Base-by-base conservation (phyloP, 129 eudicot species). In the Erigeron canadensis region DNA sequence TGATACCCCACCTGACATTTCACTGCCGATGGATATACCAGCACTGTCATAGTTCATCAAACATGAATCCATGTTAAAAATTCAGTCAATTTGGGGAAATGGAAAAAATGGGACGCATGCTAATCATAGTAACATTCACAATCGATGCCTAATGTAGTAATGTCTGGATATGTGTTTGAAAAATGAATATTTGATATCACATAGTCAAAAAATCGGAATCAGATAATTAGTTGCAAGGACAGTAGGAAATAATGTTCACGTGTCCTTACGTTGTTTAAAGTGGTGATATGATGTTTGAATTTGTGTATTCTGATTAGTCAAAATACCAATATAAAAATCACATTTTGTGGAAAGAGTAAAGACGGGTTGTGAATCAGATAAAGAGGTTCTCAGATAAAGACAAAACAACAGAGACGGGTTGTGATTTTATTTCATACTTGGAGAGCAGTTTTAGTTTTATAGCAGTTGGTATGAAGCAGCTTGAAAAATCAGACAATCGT, bases 1-100 rank as follows among this genome's bases (percentile, higher is more conserved):
- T 67, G 97, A 87, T 66, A 94, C 92, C 12, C 99, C 99, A 8
- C 96, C 99, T 0, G 99, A 94, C 99, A 94, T 94, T 72, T 94
- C 99, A 65, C 98, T 94, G 69, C 98, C 98, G 67, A 94, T 94
- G 66, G 98, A 94, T 80, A 94, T 79, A 58, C 97, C 99, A 22
- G 99, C 96, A 76, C 99, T 94, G 88, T 72, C 34, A 63, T 53
- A 67, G 67, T 70, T 61, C 13, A 53, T n/a, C 54, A 67, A 80
- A 70, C 68, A 62, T 17, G 15, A 41, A 67, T 69, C 6, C 46
- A 45, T 43, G 44, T 63, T 72, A 74, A 61, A 61, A 19, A 45
- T 37, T 37, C 2, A 9, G 48, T 70, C 38, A 55, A 39, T 39
- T 37, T 40, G 69, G 3, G 23, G 2, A 63, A n/a, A 1, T 0